These are phyloP conservation scores for Tinospora cordifolia DNA, from an alignment of 164 flowering plant species.

Conservation along the genomic window DNA sequence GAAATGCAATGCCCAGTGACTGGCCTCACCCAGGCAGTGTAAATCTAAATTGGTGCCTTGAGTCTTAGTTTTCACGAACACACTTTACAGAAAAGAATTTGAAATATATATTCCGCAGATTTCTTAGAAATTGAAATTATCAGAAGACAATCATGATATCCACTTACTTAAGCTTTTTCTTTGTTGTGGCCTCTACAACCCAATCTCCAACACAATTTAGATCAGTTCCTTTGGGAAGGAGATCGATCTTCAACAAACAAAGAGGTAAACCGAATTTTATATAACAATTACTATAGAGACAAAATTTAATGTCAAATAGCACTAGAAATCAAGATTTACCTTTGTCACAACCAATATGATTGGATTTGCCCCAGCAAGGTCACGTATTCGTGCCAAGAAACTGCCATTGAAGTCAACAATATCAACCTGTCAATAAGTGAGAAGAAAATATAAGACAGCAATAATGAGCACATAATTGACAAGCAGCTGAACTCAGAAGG, in stretches of 20 bases:
- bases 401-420: slow-evolving; percentile 98
- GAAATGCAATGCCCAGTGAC: no score
- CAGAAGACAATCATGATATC: neutral
- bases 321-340: slow-evolving; percentile 32
- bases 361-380: slow-evolving; percentile 94
- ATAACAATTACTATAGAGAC: neutral
- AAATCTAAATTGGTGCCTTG: neutral
- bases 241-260: slow-evolving; percentile 59
- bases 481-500: neutral
- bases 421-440: slow-evolving; percentile 56
- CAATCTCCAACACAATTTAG: slow-evolving; percentile 94
- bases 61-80: neutral
- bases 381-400: slow-evolving; percentile 86
- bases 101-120: neutral
- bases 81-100: neutral
- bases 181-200: slow-evolving; percentile 86
- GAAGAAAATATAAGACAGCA: slow-evolving; percentile 7
- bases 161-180: slow-evolving; percentile 89
- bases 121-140: neutral
- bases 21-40: no score
- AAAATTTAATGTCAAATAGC: neutral
- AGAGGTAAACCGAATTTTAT: slow-evolving; percentile 3
- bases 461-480: neutral
- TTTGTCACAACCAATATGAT: slow-evolving; percentile 87
- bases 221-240: slow-evolving; percentile 93